Base-by-base conservation (phyloP, 192 early-diverging fungal species). In the Coemansia guatemalensis region DNA sequence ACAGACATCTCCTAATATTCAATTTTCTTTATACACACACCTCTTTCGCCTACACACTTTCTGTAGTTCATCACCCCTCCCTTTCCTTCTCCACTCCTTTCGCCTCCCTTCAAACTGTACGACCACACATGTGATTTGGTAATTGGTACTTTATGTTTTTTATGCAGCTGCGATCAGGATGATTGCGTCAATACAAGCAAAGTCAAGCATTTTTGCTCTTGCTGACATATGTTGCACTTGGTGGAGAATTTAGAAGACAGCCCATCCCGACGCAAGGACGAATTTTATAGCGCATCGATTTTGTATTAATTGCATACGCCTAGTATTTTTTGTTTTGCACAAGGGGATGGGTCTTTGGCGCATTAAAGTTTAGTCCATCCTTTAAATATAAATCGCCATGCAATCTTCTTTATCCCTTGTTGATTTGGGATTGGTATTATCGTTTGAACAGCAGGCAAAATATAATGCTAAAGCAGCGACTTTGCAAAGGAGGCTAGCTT, bases 401-500 rank as follows among this genome's bases (percentile, higher is more conserved):
- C n/a, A n/a, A n/a, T n/a, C n/a, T n/a, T n/a, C n/a, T n/a, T n/a
- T n/a, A n/a, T n/a, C n/a, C n/a, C n/a, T n/a, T n/a, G n/a, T n/a
- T n/a, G n/a, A n/a, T n/a, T n/a, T n/a, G n/a, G n/a, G n/a, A n/a
- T n/a, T n/a, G 14, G 39, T 17, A 12, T 44, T 14, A 17, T 44
- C 39, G 17, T 17, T 44, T 17, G 39, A 17, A 17, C 14, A 17
- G 14, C 14, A 17, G 12, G 39, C 39, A 30, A 30, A 6, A 30
- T 30, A 30, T 30, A 30, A 30, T 17, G 25, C 49, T 60, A 77
- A 12, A 71, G 54, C 33, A 79, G 39, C 7, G 68, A 66, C 35
- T 65, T 64, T 14, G 69, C 78, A 68, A 81, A 74, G 12, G 53
- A 50, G 24, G 33, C 59, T 3, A 74, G 59, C 12, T 67, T 67